Base-by-base conservation (phyloP, 176 grass and related monocot species). In the Oropetium thomaeum region DNA sequence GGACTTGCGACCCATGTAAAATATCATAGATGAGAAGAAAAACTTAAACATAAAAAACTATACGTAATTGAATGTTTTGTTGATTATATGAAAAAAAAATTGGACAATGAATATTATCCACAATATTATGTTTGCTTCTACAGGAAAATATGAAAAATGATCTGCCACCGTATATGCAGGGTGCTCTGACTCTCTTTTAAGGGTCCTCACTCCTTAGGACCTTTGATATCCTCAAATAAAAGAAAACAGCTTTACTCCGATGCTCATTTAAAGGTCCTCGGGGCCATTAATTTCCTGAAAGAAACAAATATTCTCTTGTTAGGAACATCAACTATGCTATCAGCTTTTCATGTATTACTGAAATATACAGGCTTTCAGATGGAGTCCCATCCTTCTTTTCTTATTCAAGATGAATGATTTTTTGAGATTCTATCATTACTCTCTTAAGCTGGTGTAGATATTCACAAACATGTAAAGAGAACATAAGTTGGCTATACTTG, bases 241-340 rank as follows among this genome's bases (percentile, higher is more conserved):
- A 82, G n/a, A 73, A 51, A 15, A 28, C 10, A 70, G 11, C 8
- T 54, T 54, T 12, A n/a, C 20, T 23, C 8, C 49, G 23, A 25
- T 25, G 2, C 49, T 54, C 51, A 57, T 64, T 80, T 73, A 92
- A 37, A 89, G 66, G 44, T 83, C 84, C 77, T 89, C 87, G 30
- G 84, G 72, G 38, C 80, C 87, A 32, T 71, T 93, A 53, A 93
- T 90, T 1, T 82, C 76, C 90, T 93, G 83, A 79, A 61, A 65
- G 38, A 63, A 71, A 82, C 13, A 77, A 59, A 55, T 25, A 32
- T 19, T 65, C 3, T 70, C 6, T 69, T 73, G 27, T 39, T 47
- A 75, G 27, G 67, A 69, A 51, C 5, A 70, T 77, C 13, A 33
- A 28, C 35, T 8, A 4, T 16, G 4, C 34, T 86, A 13, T 58